Conservation (phyloP, 1,284 basidiomycete genomes). For the Schizophyllum amplum region DNA sequence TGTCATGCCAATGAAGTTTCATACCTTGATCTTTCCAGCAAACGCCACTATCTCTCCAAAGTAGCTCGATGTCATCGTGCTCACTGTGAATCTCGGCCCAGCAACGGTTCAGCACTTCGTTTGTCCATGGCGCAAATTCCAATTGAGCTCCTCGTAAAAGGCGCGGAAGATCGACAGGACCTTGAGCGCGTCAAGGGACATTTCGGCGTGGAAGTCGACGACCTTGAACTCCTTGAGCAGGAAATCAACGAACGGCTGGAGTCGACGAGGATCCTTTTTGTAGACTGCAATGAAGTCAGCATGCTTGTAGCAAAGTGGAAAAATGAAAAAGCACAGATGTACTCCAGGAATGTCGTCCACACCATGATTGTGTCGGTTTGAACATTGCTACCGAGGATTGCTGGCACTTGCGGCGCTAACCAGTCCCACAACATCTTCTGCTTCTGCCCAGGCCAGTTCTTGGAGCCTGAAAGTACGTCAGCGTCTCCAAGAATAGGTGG, state of each 20-base stretch:
- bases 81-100: constrained; percentile 71
- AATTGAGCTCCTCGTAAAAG: constrained; percentile 66
- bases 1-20: constrained; percentile 16
- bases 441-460: constrained; percentile 78
- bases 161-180: constrained; percentile 52
- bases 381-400: constrained; percentile 57
- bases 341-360: constrained; percentile 64
- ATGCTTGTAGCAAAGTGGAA: too few relatives aligned
- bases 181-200: constrained; percentile 66
- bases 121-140: constrained; percentile 78
- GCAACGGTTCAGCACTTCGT: constrained; percentile 56
- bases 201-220: constrained; percentile 69
- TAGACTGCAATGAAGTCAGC: constrained; percentile 60
- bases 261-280: constrained; percentile 77
- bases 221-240: constrained; percentile 53
- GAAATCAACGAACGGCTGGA: constrained; percentile 74
- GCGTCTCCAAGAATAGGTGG: neutral
- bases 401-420: constrained; percentile 64
- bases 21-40: constrained; percentile 65
- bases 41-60: constrained; percentile 71
- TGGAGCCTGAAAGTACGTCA: constrained; percentile 54
- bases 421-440: constrained; percentile 75
- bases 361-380: constrained; percentile 60
- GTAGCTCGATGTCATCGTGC: constrained; percentile 76
- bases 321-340: constrained; percentile 25